phyloP scores from a whole-genome alignment of 2,329 filamentous ascomycete species.

The Aulographum hederae region DNA sequence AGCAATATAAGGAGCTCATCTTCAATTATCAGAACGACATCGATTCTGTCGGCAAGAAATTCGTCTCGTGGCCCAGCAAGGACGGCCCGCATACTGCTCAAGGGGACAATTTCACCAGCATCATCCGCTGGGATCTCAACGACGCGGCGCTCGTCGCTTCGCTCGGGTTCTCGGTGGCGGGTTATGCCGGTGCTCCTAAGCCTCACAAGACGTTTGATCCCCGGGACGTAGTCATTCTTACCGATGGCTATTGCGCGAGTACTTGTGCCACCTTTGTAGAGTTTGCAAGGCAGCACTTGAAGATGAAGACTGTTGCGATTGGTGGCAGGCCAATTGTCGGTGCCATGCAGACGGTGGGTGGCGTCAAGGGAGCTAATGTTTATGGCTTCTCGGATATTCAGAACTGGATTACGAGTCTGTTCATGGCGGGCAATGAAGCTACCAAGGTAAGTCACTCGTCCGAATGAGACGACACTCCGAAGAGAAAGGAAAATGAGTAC shows the following conservation, averaged over 20 bases:
- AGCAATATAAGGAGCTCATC: too few species aligned
- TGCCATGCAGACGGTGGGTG: slow-evolving; percentile 35
- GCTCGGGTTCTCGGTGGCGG: slow-evolving; percentile 7
- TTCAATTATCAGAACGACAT: slow-evolving; percentile 29
- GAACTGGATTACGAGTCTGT: slow-evolving; percentile 7
- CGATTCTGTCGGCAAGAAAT: slow-evolving; percentile 30
- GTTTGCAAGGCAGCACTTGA: slow-evolving; percentile 32
- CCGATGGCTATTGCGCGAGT: slow-evolving; percentile 40
- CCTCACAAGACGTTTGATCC: slow-evolving; percentile 31
- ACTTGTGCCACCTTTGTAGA: slow-evolving; percentile 40
- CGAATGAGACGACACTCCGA: too few species aligned
- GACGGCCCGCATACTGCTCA: too few species aligned
- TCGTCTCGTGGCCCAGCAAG: slow-evolving; percentile 21
- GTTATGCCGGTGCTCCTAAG: slow-evolving; percentile 6
- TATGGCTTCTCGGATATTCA: slow-evolving; percentile 16
- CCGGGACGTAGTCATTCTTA: slow-evolving; percentile 32
- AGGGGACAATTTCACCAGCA: slow-evolving; percentile 37
- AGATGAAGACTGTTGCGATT: slow-evolving; percentile 34
- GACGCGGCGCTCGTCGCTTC: slow-evolving; percentile 23
- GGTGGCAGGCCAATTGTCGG: slow-evolving; percentile 29
- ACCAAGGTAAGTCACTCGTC: too few species aligned
- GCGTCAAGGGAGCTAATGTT: slow-evolving; percentile 30
- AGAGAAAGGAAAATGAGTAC: too few species aligned
- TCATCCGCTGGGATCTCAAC: slow-evolving; percentile 33
- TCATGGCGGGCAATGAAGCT: too few species aligned